Evolutionary conservation across 176 grass and related monocot genomes (phyloP).

Genomic region (Carex littledalei): DNA sequence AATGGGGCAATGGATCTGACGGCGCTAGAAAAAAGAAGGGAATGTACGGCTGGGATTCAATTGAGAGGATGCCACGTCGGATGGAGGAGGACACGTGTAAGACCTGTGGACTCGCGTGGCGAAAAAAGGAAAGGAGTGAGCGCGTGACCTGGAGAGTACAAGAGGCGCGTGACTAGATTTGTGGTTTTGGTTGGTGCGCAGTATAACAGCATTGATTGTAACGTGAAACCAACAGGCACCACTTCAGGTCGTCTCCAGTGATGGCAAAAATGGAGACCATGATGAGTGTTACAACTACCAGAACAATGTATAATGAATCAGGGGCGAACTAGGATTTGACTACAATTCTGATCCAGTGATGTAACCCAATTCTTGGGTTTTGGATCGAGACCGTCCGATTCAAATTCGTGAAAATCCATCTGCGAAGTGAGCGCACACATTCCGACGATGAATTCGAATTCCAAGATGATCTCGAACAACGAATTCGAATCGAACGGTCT

Average conservation of each 20-base stretch:
- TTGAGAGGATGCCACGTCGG: not conserved
- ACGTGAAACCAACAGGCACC: not conserved
- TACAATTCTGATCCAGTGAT: too few species aligned
- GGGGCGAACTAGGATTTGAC: too few species aligned
- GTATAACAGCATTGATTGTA: not conserved
- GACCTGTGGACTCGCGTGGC: not conserved
- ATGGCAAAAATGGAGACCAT: not conserved
- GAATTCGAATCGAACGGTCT: too few species aligned
- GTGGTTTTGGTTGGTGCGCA: constrained; percentile 1
- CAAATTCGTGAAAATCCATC: too few species aligned
- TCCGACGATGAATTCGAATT: too few species aligned
- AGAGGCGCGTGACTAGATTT: not conserved
- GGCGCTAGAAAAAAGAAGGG: not conserved
- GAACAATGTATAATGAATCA: too few species aligned
- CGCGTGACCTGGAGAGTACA: constrained; percentile 3
- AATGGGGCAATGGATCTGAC: not conserved
- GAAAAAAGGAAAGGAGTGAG: not conserved
- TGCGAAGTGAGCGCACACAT: too few species aligned
- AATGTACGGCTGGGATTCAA: not conserved
- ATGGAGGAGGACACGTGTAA: not conserved
- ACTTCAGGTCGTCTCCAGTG: not conserved
- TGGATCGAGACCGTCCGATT: too few species aligned
- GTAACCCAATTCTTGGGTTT: too few species aligned
- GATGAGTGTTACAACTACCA: too few species aligned
- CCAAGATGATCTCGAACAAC: too few species aligned